Percentiles rank a stretch among this genome's conserved stretches.
phyloP scores from a whole-genome alignment of 768 basidiomycete species.

The Porpolomopsis calyptriformis region DNA sequence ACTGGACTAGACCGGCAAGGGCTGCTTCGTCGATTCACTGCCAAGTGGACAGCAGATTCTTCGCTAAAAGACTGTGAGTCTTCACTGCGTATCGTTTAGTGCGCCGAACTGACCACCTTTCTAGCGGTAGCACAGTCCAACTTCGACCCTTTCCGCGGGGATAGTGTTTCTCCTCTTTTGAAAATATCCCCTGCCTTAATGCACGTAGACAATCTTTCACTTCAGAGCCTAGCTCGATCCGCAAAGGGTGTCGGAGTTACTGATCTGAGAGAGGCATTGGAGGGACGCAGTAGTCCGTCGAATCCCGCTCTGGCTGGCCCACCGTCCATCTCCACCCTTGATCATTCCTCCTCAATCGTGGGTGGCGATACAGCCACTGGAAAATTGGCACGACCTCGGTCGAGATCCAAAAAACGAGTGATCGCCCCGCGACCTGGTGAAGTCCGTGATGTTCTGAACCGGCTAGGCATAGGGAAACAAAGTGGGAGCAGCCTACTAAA shows the following conservation, averaged over 20 bases:
- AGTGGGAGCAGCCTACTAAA: constrained; percentile 48
- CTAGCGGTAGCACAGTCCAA: constrained; percentile 46
- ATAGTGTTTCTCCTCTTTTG: constrained; percentile 63
- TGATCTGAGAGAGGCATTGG: constrained; percentile 80
- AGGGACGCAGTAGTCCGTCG: constrained; percentile 76
- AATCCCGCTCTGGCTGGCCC: constrained; percentile 60
- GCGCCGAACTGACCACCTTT: constrained; percentile 6
- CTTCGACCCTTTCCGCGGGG: constrained; percentile 49
- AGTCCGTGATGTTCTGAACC: constrained; percentile 72
- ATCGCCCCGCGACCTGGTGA: constrained; percentile 48
- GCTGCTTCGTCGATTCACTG: constrained; percentile 43
- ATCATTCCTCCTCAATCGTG: constrained; percentile 47
- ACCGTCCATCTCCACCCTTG: constrained; percentile 68
- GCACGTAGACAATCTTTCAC: constrained; percentile 84
- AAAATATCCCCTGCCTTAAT: constrained; percentile 80
- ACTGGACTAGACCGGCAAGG: constrained; percentile 51
- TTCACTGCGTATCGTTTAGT: background rate
- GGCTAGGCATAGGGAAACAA: constrained; percentile 73
- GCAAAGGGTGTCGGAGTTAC: constrained; percentile 76
- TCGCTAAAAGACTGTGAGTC: constrained; percentile 69
- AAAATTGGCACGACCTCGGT: constrained; percentile 39
- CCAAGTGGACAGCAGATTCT: constrained; percentile 62
- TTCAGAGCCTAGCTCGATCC: constrained; percentile 74
- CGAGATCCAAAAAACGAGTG: constrained; percentile 39
- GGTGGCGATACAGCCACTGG: constrained; percentile 24